A percentile compares a stretch with the other conserved stretches of the same genome.
phyloP scores from a whole-genome alignment of 1,284 basidiomycete genomes.

The Apiotrichum sp. region DNA sequence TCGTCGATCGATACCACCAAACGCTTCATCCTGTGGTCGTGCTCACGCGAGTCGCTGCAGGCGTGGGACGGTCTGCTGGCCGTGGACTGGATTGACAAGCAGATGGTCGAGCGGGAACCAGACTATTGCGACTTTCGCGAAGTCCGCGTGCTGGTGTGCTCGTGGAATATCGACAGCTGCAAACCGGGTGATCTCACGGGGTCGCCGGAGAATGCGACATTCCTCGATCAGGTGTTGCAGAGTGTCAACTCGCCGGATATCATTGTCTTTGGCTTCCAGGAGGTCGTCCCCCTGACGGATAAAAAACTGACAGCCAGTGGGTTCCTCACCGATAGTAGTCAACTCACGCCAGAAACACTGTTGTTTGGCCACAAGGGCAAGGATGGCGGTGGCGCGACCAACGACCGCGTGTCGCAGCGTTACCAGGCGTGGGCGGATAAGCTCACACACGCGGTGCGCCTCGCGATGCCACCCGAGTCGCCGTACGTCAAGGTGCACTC shows the following conservation, averaged over 20 bases:
- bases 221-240: slow-evolving; percentile 64
- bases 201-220: slow-evolving; percentile 59
- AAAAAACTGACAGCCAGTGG: slow-evolving; percentile 78
- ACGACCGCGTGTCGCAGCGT: slow-evolving; percentile 66
- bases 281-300: slow-evolving; percentile 88
- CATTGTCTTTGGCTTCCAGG: slow-evolving; percentile 90
- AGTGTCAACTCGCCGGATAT: slow-evolving; percentile 75
- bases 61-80: slow-evolving; percentile 89
- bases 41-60: slow-evolving; percentile 70
- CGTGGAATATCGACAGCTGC: slow-evolving; percentile 90
- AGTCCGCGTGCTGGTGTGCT: slow-evolving; percentile 72
- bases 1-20: slow-evolving; percentile 57
- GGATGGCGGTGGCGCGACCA: slow-evolving; percentile 30
- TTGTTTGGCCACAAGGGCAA: slow-evolving; percentile 68
- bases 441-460: slow-evolving; percentile 63
- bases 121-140: slow-evolving; percentile 74
- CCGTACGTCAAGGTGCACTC: slow-evolving; percentile 75
- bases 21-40: slow-evolving; percentile 65
- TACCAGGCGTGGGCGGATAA: slow-evolving; percentile 85
- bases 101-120: slow-evolving; percentile 65
- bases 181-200: slow-evolving; percentile 67
- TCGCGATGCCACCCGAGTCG: slow-evolving; percentile 60
- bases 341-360: slow-evolving; percentile 56
- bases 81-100: slow-evolving; percentile 75
- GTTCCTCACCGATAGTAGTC: slow-evolving; percentile 17